Base-by-base conservation (phyloP, 1,139 yeast species). In the Candida smagusa region DNA sequence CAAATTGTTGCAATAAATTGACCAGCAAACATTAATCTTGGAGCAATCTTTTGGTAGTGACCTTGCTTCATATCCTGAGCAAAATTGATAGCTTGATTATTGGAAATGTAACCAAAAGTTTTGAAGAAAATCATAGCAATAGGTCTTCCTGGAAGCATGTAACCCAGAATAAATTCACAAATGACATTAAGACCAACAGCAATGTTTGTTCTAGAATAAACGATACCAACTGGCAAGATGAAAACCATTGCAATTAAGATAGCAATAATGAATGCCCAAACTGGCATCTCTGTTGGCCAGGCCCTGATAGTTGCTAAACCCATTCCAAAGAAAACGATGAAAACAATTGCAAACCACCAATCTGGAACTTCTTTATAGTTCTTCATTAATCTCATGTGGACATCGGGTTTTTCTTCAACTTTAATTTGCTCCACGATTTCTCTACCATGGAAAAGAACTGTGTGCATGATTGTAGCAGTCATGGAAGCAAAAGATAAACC, bases 401-500 rank as follows among this genome's bases (percentile, higher is more conserved):
- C 77, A 58, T 82, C 87, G 29, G 74, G 76, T 50, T 63, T 66
- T 38, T 67, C 68, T 33, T 66, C 65, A 48, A 62, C 58, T 46
- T 59, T 64, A 51, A 79, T 47, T 54, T 70, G 77, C 13, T 61
- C 56, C 42, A 65, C 45, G 39, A 83, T 71, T 41, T 75, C 79
- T 36, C 57, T 63, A 42, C 84, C 77, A 50, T 81, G 83, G 65
- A 74, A 79, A 31, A 77, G 63, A 23, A 59, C 52, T 22, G 79
- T 70, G 56, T 81, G 84, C 13, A 69, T 61, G 33, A 81, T 52
- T 3, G 82, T 71, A n/a, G 84, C 74, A n/a, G 79, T 65, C 43
- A 79, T 71, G 3, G 84, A 61, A 8, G 88, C 88, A 61, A 81
- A 80, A 6, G 81, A 71, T 53, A 79, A 59, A 32, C 85, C 86